phyloP scores from a whole-genome alignment of 2,329 filamentous ascomycete species.

The Scedosporium boydii region DNA sequence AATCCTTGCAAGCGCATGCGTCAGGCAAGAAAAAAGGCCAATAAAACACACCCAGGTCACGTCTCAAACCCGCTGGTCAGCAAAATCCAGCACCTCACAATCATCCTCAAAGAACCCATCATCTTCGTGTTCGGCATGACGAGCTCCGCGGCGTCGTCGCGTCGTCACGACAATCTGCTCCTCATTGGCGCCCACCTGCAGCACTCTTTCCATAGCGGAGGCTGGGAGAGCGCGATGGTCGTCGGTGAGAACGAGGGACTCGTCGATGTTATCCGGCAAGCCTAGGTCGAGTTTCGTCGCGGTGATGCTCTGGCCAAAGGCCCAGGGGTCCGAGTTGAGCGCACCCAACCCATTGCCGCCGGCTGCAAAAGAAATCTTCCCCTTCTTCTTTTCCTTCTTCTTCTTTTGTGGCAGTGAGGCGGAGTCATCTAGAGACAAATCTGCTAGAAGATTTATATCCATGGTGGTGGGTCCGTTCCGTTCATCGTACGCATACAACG shows the following conservation, averaged over 20 bases:
- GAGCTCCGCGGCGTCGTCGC: conserved; percentile 51
- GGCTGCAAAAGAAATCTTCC: conserved; percentile 10
- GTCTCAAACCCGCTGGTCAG: conserved; percentile 53
- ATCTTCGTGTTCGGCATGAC: conserved; percentile 43
- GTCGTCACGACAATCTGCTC: conserved; percentile 80
- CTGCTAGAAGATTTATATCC: conserved; percentile 19
- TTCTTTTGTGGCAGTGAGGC: conserved; percentile 24
- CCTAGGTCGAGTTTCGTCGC: conserved; percentile 44
- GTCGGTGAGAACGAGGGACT: conserved; percentile 41
- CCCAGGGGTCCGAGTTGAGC: conserved; percentile 32
- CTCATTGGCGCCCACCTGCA: conserved; percentile 49
- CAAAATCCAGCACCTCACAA: conserved; percentile 85
- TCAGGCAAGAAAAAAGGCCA: neutral
- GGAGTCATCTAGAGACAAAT: conserved; percentile 30
- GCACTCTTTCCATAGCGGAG: conserved; percentile 54
- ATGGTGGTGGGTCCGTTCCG: conserved; percentile 12
- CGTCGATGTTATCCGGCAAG: conserved; percentile 33
- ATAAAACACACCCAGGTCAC: neutral
- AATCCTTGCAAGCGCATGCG: neutral
- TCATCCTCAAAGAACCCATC: conserved; percentile 88
- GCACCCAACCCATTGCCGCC: conserved; percentile 11
- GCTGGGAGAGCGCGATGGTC: conserved; percentile 51
- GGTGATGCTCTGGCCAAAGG: conserved; percentile 48
- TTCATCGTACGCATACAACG: conserved; percentile 56
- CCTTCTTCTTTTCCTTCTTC: conserved; percentile 27